Evolutionary conservation across 345 rosid genomes (phyloP), one percentile per base, ranked within the genome.

Genomic region (Dimocarpus longan): DNA sequence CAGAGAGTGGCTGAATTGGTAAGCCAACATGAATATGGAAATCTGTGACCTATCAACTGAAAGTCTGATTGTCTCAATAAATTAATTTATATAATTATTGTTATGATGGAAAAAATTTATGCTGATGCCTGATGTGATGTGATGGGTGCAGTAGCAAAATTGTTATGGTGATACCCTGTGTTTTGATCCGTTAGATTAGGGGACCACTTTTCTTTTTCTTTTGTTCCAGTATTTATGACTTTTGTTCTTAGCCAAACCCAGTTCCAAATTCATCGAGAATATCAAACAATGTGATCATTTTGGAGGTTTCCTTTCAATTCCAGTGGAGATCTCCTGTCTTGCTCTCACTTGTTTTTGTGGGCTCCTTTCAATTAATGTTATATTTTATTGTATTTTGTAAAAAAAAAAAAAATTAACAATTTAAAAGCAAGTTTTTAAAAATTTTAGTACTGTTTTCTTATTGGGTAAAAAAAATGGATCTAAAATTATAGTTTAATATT

Each of bases 201-300:
- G 84, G 83, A 83, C 87, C 83, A 75, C 82, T 32, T 26, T 59
- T 32, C 24, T n/a, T 16, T 16, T 56, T 6, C 6, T 59, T 18
- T 59, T 59, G 56, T 54, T 19, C 2, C 42, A 15, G 78, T 66
- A 70, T 71, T 80, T 76, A 66, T 80, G 64, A 39, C 54, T 66
- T 67, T 80, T 82, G 82, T 79, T 71, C 62, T 74, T 71, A 74
- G 54, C 78, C 80, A 76, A 73, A 70, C 21, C 68, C 74, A 5
- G 77, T 59, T 83, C 15, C 24, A 42, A 63, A 54, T 69, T 66
- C 66, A 72, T 80, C 43, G 66, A 19, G 76, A 65, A 28, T 50
- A 10, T 21, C 52, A 71, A 9, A 16, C 52, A 71, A 9, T 56
- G 65, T 37, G 28, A 50, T 22, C 9, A 32, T 56, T 78, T 16